phyloP scores from a whole-genome alignment of 129 eudicot species.

The Tanacetum coccineum region DNA sequence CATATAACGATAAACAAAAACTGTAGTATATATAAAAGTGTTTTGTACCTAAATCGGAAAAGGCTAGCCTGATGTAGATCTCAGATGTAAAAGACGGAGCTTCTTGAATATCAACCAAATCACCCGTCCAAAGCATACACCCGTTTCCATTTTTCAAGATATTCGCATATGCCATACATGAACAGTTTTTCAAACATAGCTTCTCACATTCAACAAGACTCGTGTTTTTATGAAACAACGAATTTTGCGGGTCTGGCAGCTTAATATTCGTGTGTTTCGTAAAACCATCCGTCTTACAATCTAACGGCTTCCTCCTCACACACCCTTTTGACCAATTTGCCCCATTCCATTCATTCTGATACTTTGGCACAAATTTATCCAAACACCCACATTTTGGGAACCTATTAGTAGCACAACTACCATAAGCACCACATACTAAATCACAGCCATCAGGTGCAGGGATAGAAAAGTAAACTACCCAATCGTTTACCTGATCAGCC shows the following conservation, averaged over 20 bases:
- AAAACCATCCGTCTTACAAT: constrained; percentile 46
- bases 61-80: constrained; percentile 37
- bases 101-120: constrained; percentile 40
- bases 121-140: constrained; percentile 46
- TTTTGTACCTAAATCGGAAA: constrained; percentile 37
- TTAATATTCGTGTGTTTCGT: constrained; percentile 26
- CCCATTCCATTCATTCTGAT: constrained; percentile 36
- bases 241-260: constrained; percentile 33
- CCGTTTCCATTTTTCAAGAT: constrained; percentile 35
- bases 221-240: constrained; percentile 30
- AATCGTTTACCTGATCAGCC: constrained; percentile 37
- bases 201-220: constrained; percentile 37
- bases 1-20: not conserved
- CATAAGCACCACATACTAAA: constrained; percentile 41
- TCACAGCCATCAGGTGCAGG: constrained; percentile 44
- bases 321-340: constrained; percentile 56
- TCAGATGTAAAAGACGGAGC: constrained; percentile 29
- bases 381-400: constrained; percentile 48
- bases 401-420: constrained; percentile 30
- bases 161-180: constrained; percentile 47
- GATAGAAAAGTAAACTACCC: constrained; percentile 35
- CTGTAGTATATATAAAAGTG: not conserved
- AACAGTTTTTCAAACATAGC: constrained; percentile 43
- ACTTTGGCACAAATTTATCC: constrained; percentile 41
- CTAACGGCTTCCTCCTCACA: constrained; percentile 35